A percentile compares a stretch with the other conserved stretches of the same genome.
Evolutionary conservation across 306 rosid species (phyloP).

Genomic region (Cyclanthera cordifolia): DNA sequence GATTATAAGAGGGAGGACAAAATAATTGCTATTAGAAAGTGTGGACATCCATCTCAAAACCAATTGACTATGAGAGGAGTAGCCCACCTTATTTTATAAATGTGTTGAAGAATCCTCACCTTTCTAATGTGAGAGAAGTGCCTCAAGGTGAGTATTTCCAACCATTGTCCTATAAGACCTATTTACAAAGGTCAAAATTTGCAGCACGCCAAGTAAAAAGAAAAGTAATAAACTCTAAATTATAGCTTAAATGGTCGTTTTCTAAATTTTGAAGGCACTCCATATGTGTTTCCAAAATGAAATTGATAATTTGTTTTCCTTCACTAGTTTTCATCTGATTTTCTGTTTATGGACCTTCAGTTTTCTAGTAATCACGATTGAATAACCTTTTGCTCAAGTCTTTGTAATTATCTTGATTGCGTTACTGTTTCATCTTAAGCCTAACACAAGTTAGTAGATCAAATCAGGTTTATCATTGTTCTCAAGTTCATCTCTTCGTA

Average conservation of each 20-base stretch:
- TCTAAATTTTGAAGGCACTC: not conserved
- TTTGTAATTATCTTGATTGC: not conserved
- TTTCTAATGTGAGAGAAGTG: no score
- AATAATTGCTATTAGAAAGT: no score
- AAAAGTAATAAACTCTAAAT: not conserved
- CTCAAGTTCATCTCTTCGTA: not conserved
- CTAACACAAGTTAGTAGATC: not conserved
- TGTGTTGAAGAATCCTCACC: no score
- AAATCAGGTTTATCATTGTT: not conserved
- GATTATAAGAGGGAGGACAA: not conserved
- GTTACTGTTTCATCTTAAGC: not conserved
- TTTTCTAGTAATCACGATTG: not conserved
- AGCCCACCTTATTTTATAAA: no score
- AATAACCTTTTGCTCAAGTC: not conserved
- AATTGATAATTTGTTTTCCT: not conserved
- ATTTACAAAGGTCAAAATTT: not conserved
- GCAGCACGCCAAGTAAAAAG: not conserved
- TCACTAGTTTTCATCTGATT: not conserved
- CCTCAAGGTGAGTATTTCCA: no score
- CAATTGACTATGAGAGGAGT: no score
- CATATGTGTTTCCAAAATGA: not conserved
- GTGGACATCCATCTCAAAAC: no score
- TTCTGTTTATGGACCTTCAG: not conserved
- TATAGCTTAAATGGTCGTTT: not conserved
- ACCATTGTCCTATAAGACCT: not conserved